Base-by-base conservation (phyloP, 1,139 yeast genomes). In the Scheffersomyces illinoinensis region DNA sequence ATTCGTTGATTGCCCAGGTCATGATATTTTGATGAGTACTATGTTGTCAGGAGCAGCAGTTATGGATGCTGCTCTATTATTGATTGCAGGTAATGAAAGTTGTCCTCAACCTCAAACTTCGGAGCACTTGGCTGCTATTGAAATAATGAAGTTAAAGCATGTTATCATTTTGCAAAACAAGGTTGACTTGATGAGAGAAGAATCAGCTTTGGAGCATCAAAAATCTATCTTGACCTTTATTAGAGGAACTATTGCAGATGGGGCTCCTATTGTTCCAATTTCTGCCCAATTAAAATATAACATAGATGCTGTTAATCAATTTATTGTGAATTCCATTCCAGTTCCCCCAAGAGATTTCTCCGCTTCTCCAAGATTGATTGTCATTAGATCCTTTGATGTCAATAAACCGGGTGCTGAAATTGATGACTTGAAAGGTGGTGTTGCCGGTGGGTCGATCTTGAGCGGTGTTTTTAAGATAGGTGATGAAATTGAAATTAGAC, bases 31-130 rank as follows among this genome's bases (percentile, higher is more conserved):
- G 76, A 96, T 96, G 99, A 93, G 98, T 85, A 96, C 99, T 68
- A 96, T 96, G 99, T 89, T 96, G 86, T 93, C 98, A 55, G 99
- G 99, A 75, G 99, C 99, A 51, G 99, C 99, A 18, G 99, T 96
- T 67, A 96, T 96, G 99, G 99, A 96, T 78, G 99, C 99, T 59
- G 99, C 99, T 17, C 83, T 96, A 63, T 82, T 96, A 71, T 85
- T 96, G 67, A 89, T 96, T 75, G 99, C 99, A 50, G 99, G 98
- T 77, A 96, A 96, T 76, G 99, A 96, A 84, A 88, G 97, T 60
- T 96, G 99, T 83, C 99, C 99, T 63, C 99, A 96, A 83, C 99
- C 99, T 53, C 99, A 96, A 83, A 96, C 99, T 39, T 91, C 97
- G 20, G 99, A 96, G 81, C 99, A 96, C 83, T 85, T 96, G 78